Evolutionary conservation across 208 protist species (phyloP).

Genomic region (Acanthamoeba lenticulata): DNA sequence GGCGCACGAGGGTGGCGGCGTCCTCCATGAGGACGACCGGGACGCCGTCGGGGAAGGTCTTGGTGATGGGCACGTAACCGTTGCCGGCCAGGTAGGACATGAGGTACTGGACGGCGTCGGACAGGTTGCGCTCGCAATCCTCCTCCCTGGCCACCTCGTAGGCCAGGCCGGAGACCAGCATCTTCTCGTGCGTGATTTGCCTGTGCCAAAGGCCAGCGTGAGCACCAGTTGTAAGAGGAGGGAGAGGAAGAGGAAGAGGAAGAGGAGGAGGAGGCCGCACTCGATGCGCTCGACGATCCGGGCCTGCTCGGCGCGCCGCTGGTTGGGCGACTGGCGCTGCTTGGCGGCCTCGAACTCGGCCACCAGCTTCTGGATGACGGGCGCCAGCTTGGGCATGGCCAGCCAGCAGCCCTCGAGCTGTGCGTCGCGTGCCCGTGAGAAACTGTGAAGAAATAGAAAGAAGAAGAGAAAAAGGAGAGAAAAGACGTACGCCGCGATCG

Average conservation of each 20-base stretch:
- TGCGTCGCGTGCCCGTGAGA: not conserved
- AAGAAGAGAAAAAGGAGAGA: not conserved
- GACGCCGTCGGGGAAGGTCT: constrained; percentile 37
- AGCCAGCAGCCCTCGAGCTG: constrained; percentile 62
- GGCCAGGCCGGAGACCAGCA: constrained; percentile 25
- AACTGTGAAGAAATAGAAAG: not conserved
- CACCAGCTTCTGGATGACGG: constrained; percentile 60
- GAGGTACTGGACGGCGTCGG: constrained; percentile 43
- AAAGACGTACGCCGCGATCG: not conserved
- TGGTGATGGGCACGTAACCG: constrained; percentile 42
- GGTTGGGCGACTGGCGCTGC: not conserved
- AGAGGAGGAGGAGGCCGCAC: not conserved
- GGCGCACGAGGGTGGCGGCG: constrained; percentile 11
- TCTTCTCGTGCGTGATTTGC: constrained; percentile 63
- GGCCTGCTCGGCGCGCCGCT: not conserved
- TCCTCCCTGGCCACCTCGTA: constrained; percentile 6
- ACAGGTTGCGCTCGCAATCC: constrained; percentile 48
- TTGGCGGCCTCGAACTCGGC: not conserved
- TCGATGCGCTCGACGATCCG: not conserved
- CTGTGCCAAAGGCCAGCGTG: not conserved
- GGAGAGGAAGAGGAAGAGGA: not conserved
- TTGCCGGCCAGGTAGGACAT: constrained; percentile 31
- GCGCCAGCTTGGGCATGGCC: constrained; percentile 15
- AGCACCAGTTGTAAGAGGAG: not conserved
- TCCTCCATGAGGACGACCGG: constrained; percentile 43